Evolutionary conservation across 441 rosid species (phyloP).

Genomic region (Jatropha multifida): DNA sequence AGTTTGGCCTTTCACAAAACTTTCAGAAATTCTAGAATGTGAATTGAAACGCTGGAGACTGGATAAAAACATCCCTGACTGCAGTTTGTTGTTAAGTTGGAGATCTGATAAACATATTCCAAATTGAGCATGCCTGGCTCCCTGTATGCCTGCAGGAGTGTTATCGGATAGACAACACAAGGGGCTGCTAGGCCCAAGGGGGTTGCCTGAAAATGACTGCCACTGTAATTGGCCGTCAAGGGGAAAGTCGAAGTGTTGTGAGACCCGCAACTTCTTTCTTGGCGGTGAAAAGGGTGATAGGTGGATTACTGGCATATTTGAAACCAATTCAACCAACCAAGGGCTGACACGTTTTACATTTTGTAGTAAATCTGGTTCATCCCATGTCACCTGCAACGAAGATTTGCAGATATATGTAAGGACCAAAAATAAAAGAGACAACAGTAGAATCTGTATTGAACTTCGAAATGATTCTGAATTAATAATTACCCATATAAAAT

Average conservation of each 20-base stretch:
- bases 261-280: conserved; percentile 75
- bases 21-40: conserved; percentile 41
- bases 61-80: conserved; percentile 56
- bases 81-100: conserved; percentile 66
- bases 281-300: conserved; percentile 73
- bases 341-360: conserved; percentile 91
- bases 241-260: conserved; percentile 56
- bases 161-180: conserved; percentile 62
- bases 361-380: conserved; percentile 91
- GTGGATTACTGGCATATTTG: conserved; percentile 64
- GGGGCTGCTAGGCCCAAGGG: conserved; percentile 57
- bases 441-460: background rate
- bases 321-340: conserved; percentile 86
- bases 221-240: conserved; percentile 59
- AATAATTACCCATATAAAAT: background rate
- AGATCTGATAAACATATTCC: conserved; percentile 68
- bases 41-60: conserved; percentile 48
- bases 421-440: background rate
- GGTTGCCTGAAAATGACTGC: conserved; percentile 70
- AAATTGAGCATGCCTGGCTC: conserved; percentile 99
- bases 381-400: conserved; percentile 86
- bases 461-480: background rate
- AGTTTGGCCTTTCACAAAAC: conserved; percentile 28
- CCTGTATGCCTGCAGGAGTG: conserved; percentile 99
- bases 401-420: conserved; percentile 1